Conservation (phyloP, 371 early-diverging fungal genomes). For the Actinomucor elegans region DNA sequence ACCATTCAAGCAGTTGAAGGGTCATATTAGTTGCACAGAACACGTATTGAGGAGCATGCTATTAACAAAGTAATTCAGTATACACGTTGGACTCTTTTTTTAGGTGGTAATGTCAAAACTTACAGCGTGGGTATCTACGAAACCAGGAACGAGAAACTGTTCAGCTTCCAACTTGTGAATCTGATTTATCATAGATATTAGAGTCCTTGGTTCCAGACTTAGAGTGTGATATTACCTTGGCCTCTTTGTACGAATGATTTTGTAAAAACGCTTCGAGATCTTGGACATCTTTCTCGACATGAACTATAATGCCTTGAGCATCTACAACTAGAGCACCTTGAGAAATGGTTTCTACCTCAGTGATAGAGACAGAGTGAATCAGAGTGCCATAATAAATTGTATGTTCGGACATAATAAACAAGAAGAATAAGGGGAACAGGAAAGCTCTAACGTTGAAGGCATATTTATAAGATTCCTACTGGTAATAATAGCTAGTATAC, state of each 20-base stretch:
- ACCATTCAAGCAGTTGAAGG: slow-evolving; percentile 88
- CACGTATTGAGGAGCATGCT: slow-evolving; percentile 94
- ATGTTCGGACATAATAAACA: background rate
- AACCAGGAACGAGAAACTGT: slow-evolving; percentile 85
- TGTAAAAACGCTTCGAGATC: slow-evolving; percentile 27
- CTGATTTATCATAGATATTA: too few relatives aligned
- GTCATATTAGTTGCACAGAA: slow-evolving; percentile 88
- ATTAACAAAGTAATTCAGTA: background rate
- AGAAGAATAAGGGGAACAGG: background rate
- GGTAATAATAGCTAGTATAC: too few relatives aligned
- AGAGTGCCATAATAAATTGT: slow-evolving; percentile 66
- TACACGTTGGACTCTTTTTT: background rate
- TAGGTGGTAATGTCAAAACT: background rate
- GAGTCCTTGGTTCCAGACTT: too few relatives aligned
- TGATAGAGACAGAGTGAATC: slow-evolving; percentile 64
- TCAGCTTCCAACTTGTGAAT: slow-evolving; percentile 42
- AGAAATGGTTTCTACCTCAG: slow-evolving; percentile 55
- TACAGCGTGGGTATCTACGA: slow-evolving; percentile 89
- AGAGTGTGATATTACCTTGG: slow-evolving; percentile 20
- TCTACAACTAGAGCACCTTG: slow-evolving; percentile 61
- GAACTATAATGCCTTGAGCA: slow-evolving; percentile 55
- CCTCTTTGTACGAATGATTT: slow-evolving; percentile 3
- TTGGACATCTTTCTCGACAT: slow-evolving; percentile 43
- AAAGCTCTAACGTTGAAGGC: background rate
- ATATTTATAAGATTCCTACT: background rate